Percentiles rank a stretch among this genome's conserved stretches.
These are phyloP conservation scores for Skeletonema marinoi DNA, from an alignment of 108 stramenopile genomes.

Conservation along the genomic window DNA sequence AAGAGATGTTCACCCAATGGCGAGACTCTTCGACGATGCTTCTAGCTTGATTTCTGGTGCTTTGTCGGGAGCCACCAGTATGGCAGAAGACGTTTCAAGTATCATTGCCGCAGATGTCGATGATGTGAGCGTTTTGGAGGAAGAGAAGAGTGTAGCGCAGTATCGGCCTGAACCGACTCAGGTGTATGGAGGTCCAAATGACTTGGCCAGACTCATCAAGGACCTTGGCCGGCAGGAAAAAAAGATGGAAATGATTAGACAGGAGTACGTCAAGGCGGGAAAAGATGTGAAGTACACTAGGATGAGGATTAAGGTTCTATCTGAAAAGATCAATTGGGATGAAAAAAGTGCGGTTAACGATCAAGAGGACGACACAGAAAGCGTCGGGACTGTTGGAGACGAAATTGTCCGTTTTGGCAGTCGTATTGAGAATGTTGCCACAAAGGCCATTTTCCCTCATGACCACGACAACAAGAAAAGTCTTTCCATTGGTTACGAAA, in stretches of 20 bases:
- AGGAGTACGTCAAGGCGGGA: background rate
- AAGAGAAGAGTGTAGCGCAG: too few relatives aligned
- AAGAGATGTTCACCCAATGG: too few relatives aligned
- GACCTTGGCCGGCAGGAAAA: background rate
- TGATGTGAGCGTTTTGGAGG: too few relatives aligned
- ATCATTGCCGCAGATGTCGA: background rate
- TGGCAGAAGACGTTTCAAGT: background rate
- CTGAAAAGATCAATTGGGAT: constrained; percentile 10
- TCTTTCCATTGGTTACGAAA: too few relatives aligned
- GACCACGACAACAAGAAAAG: background rate
- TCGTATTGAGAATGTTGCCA: background rate
- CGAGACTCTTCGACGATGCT: too few relatives aligned
- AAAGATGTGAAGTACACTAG: background rate
- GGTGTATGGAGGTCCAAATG: background rate
- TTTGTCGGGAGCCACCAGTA: background rate
- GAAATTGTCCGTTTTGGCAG: too few relatives aligned
- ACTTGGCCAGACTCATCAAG: background rate
- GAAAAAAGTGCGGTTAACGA: background rate
- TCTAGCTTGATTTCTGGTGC: background rate
- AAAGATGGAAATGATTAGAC: background rate
- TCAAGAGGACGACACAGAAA: background rate
- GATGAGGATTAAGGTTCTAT: background rate
- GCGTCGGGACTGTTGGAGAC: background rate
- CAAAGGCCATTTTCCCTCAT: too few relatives aligned
- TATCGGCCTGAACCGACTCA: background rate